A percentile compares a stretch with the other conserved stretches of the same genome.
Conservation (phyloP, 1,284 basidiomycete genomes). For the Moniliella sp. region DNA sequence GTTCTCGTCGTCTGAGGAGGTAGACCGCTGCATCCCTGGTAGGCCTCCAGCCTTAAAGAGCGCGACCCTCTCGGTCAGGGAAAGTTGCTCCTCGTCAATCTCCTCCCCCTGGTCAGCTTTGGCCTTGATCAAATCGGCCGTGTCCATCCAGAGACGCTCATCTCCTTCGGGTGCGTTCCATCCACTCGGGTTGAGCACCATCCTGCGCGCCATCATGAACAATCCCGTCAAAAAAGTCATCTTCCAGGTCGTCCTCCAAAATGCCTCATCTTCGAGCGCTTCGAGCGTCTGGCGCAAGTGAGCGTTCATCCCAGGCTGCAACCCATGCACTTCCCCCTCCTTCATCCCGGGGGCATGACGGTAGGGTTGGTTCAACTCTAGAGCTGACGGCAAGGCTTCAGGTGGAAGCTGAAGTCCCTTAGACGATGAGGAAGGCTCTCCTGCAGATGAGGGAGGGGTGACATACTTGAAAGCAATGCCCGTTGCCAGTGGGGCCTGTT, state of each 20-base stretch:
- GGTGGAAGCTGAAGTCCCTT: neutral
- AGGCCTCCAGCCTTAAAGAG: constrained; percentile 23
- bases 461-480: neutral
- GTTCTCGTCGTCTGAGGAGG: constrained; percentile 3
- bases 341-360: constrained; percentile 9
- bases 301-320: constrained; percentile 89
- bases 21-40: constrained; percentile 4
- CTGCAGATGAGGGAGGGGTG: neutral
- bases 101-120: constrained; percentile 1
- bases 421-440: neutral
- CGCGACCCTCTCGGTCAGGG: constrained; percentile 21
- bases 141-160: constrained; percentile 19
- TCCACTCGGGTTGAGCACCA: constrained; percentile 12
- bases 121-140: constrained; percentile 5
- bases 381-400: neutral
- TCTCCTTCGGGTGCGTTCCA: constrained; percentile 25
- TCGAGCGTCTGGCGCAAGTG: constrained; percentile 79
- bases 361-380: constrained; percentile 2
- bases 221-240: constrained; percentile 26
- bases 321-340: constrained; percentile 41
- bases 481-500: neutral
- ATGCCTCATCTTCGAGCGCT: constrained; percentile 78
- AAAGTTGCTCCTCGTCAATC: constrained; percentile 11
- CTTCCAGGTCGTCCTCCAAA: constrained; percentile 44
- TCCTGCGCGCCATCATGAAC: constrained; percentile 11